A percentile compares a stretch with the other conserved stretches of the same genome.
Conservation (phyloP, 495 filamentous ascomycete species). For the Penicillium steckii region DNA sequence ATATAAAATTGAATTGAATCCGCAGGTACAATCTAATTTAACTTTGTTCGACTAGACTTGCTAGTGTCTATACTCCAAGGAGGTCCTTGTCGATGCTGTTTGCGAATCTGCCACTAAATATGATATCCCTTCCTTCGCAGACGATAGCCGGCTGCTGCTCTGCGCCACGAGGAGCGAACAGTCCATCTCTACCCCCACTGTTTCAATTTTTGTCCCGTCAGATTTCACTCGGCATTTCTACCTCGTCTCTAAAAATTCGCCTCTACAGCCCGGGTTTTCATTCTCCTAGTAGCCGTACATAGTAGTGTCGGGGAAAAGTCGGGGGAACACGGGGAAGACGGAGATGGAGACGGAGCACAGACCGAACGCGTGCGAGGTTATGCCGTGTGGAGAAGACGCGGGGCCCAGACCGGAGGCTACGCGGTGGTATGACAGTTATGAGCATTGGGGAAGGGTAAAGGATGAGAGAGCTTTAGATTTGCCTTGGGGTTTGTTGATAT, state of each 20-base stretch:
- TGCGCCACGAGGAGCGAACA: conserved; percentile 18
- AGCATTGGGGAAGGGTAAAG: no score
- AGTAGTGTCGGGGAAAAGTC: no score
- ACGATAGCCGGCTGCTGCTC: conserved; percentile 13
- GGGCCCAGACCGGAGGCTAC: not conserved
- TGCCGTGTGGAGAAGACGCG: conserved; percentile 6
- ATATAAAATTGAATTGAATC: no score
- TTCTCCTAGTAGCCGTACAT: conserved; percentile 16
- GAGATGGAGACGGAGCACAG: not conserved
- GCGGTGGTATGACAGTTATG: no score
- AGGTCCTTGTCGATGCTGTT: no score
- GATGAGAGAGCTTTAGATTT: not conserved
- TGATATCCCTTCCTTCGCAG: conserved; percentile 14
- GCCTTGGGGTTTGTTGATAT: not conserved
- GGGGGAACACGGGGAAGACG: no score
- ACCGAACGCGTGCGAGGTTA: conserved; percentile 7
- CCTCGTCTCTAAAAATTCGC: conserved; percentile 8
- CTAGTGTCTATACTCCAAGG: no score
- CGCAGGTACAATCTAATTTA: no score
- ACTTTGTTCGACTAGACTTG: no score
- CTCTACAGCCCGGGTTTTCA: conserved; percentile 6
- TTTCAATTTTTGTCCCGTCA: conserved; percentile 6
- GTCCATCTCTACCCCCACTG: conserved; percentile 15
- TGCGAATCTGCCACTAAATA: not conserved
- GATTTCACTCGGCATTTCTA: conserved; percentile 15